Evolutionary conservation across 164 flowering plant genomes (phyloP), one percentile per base, ranked within the genome.

Genomic region (Macadamia integrifolia): DNA sequence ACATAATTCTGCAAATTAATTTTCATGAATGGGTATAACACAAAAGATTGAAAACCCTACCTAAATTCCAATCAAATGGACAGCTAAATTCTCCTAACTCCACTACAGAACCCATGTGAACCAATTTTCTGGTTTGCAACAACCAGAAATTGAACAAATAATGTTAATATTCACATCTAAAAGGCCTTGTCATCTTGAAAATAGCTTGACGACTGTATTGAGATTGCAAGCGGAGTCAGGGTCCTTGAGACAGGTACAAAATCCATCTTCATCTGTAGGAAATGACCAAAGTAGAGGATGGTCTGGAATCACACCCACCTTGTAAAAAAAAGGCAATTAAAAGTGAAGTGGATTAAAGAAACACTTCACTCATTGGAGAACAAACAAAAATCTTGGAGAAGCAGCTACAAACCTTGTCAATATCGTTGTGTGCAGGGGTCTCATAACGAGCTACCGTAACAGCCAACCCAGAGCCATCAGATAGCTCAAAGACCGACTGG

Each of bases 371-470:
- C 10, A 28, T 6, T 42, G 6, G 31, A 64, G 18, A 58, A 40
- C 31, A 58, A 53, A 49, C 40, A 46, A 11, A 23, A 55, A 4
- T 14, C n/a, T 7, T 8, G 1, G 40, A 29, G 32, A 29, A 53
- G 73, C 13, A 32, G 50, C 49, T 35, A 60, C 23, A 61, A 75
- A 90, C 98, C 98, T 95, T 95, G 81, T 95, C 88, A 58, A 95
- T 94, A 69, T 94, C 97, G 60, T 69, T 89, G 82, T 90, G 99
- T 71, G 88, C 87, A 61, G 99, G 99, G 43, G 99, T 94, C 77
- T 94, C 96, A 75, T 95, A 95, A 62, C 98, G 98, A 79, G 99
- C 99, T 60, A 95, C 98, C 6, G 99, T 95, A 65, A 95, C 93
- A 40, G 87, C 98, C 82, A 95, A 70, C 58, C 98, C 99, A 61